phyloP scores from a whole-genome alignment of 257 asterid genomes.

The Fraxinus excelsior region DNA sequence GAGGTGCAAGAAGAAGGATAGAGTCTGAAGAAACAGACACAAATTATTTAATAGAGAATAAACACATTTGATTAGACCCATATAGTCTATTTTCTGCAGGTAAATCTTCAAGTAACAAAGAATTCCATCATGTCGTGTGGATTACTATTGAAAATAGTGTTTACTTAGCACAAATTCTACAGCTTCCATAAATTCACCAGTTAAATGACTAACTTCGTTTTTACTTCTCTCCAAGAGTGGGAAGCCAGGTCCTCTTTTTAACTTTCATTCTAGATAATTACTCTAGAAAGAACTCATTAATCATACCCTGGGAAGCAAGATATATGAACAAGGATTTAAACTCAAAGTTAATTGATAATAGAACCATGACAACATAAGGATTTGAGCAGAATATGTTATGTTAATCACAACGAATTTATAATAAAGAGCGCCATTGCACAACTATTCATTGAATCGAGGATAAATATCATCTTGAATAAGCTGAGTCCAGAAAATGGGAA shows the following conservation, averaged over 20 bases:
- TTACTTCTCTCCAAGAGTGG: not conserved
- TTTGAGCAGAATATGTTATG: not conserved
- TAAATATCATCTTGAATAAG: conserved; percentile 6
- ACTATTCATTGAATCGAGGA: conserved; percentile 1
- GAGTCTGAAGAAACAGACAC: not conserved
- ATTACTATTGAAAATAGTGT: not conserved
- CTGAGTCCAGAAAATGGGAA: not conserved
- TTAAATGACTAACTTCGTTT: not conserved
- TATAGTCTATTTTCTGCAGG: not conserved
- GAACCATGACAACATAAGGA: not conserved
- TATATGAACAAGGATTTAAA: not conserved
- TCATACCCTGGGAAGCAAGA: not conserved
- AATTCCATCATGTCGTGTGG: not conserved
- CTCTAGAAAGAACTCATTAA: not conserved
- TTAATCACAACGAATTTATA: not conserved
- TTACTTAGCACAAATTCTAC: not conserved
- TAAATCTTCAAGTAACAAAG: not conserved
- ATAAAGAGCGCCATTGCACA: not conserved
- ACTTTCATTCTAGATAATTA: not conserved
- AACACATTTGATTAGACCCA: not conserved
- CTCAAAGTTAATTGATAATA: not conserved
- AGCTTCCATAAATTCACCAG: not conserved
- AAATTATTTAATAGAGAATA: not conserved
- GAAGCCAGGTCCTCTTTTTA: not conserved
- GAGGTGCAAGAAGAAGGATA: not conserved